A percentile compares a stretch with the other conserved stretches of the same genome.
Conservation (phyloP, 805 yeast species). For the Millerozyma acaciae region DNA sequence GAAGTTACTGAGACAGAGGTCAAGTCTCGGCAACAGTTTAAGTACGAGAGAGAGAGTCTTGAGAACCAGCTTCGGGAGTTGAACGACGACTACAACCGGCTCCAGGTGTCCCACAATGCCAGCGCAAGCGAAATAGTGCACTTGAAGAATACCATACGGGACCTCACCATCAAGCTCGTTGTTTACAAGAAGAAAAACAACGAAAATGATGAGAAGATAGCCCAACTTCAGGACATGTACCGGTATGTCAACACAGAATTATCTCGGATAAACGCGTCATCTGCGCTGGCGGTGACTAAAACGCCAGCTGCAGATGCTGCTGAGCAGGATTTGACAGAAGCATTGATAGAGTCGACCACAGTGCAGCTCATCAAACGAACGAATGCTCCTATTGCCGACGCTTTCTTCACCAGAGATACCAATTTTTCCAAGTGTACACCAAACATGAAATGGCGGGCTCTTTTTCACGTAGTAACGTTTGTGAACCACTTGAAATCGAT, state of each 20-base stretch:
- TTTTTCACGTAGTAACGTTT: constrained; percentile 1
- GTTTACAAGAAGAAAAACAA: constrained; percentile 1
- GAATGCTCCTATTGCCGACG: not conserved
- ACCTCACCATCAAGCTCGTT: constrained; percentile 2
- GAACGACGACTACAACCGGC: not conserved
- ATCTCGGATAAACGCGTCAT: not conserved
- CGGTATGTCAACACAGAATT: not conserved
- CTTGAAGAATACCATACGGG: constrained; percentile 1
- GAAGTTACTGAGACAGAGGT: too few relatives aligned
- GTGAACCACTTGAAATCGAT: not conserved
- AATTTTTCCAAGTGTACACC: not conserved
- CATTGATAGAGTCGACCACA: constrained; percentile 7
- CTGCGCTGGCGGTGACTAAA: not conserved
- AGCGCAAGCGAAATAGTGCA: too few relatives aligned
- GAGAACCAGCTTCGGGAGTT: not conserved
- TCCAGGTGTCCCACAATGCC: not conserved
- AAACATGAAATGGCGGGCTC: not conserved
- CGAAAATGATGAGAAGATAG: not conserved
- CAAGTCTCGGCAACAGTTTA: not conserved
- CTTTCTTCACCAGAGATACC: not conserved
- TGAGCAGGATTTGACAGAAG: constrained; percentile 1
- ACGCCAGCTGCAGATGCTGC: not conserved
- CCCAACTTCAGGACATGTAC: constrained; percentile 1
- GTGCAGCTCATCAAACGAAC: constrained; percentile 2
- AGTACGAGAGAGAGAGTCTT: not conserved